Percentiles rank a stretch among this genome's conserved stretches.
Conservation (phyloP, 495 filamentous ascomycete genomes). For the Tuber brumale region DNA sequence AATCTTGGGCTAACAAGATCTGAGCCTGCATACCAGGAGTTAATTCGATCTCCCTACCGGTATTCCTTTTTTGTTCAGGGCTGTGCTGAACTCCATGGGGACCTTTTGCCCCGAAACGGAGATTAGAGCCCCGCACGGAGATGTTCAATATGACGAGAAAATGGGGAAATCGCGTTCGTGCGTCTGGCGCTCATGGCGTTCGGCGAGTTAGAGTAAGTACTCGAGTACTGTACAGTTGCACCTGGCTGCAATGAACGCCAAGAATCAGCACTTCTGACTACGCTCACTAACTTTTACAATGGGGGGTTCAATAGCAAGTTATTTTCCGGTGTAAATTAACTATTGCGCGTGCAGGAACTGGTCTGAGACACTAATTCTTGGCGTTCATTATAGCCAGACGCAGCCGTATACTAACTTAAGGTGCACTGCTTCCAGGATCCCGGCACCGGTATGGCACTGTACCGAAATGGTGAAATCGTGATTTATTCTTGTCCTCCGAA, state of each 20-base stretch:
- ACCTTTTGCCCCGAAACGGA: not conserved
- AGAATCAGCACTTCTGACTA: too few relatives aligned
- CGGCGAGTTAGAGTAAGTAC: not conserved
- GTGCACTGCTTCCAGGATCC: not conserved
- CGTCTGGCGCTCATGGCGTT: not conserved
- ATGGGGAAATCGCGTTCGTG: not conserved
- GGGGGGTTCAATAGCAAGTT: too few relatives aligned
- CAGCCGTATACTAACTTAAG: not conserved
- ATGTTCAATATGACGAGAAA: not conserved
- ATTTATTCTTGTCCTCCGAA: not conserved
- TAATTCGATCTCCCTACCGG: not conserved
- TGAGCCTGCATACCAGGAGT: not conserved
- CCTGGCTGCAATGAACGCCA: too few relatives aligned
- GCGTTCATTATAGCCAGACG: too few relatives aligned
- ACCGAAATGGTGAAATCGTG: not conserved
- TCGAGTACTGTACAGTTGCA: too few relatives aligned
- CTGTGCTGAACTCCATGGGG: not conserved
- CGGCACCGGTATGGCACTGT: not conserved
- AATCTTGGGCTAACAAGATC: not conserved
- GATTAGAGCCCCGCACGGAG: not conserved
- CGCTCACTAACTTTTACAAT: too few relatives aligned
- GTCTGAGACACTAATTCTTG: too few relatives aligned
- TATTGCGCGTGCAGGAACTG: too few relatives aligned
- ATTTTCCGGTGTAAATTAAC: too few relatives aligned
- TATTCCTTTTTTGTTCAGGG: not conserved